Conservation (phyloP, 208 protist genomes). For the Porcisia hertigi region DNA sequence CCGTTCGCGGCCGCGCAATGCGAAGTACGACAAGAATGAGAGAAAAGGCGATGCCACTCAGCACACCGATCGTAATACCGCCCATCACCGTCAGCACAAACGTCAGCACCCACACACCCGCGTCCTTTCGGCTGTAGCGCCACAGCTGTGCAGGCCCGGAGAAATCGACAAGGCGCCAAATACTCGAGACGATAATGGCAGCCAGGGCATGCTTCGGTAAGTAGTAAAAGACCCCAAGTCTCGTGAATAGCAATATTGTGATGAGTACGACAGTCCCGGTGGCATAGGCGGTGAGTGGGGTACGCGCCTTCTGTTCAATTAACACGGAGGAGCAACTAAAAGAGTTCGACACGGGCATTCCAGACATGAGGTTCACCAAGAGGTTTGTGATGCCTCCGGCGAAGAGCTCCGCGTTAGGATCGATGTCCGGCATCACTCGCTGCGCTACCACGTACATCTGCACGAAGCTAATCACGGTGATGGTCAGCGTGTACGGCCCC, state of each 20-base stretch:
- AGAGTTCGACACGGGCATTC: slow-evolving; percentile 59
- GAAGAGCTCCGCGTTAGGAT: slow-evolving; percentile 59
- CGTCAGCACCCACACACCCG: slow-evolving; percentile 57
- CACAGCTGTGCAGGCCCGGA: slow-evolving; percentile 35
- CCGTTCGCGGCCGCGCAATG: slow-evolving; percentile 51
- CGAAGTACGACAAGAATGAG: slow-evolving; percentile 59
- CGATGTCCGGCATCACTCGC: slow-evolving; percentile 48
- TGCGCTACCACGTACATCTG: slow-evolving; percentile 65
- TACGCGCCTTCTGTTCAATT: slow-evolving; percentile 47
- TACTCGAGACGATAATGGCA: slow-evolving; percentile 51
- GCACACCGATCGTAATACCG: slow-evolving; percentile 55
- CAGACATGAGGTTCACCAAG: slow-evolving; percentile 45
- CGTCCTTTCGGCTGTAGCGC: slow-evolving; percentile 55
- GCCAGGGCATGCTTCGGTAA: slow-evolving; percentile 59
- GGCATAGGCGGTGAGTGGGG: slow-evolving; percentile 43
- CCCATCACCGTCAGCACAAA: slow-evolving; percentile 55
- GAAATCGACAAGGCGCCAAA: slow-evolving; percentile 61
- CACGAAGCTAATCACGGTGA: slow-evolving; percentile 61
- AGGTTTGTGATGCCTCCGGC: slow-evolving; percentile 50
- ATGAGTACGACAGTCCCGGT: slow-evolving; percentile 44
- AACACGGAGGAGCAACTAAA: slow-evolving; percentile 60
- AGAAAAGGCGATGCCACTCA: slow-evolving; percentile 54
- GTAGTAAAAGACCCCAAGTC: slow-evolving; percentile 59
- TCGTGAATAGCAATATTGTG: slow-evolving; percentile 46
- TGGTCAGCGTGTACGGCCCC: slow-evolving; percentile 57